A percentile compares a stretch with the other conserved stretches of the same genome.
phyloP scores from a whole-genome alignment of 768 basidiomycete genomes.

The Steccherinum ochraceum region DNA sequence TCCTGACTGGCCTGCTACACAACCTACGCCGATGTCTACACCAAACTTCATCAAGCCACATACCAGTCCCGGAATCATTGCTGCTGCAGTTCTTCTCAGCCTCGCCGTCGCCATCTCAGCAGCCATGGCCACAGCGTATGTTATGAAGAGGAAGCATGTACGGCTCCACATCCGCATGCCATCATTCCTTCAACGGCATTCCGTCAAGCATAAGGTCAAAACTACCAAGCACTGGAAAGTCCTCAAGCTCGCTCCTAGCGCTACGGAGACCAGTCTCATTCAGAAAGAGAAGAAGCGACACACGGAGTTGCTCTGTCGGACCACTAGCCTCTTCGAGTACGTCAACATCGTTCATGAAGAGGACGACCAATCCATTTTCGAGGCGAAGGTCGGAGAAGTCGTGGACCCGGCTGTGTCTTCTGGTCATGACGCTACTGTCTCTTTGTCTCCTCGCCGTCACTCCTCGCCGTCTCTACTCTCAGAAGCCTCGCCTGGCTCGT shows the following conservation, averaged over 20 bases:
- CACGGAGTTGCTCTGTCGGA: background rate
- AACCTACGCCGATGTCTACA: background rate
- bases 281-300: background rate
- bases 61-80: slow-evolving; percentile 7
- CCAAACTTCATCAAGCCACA: background rate
- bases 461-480: background rate
- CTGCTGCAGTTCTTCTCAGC: slow-evolving; percentile 2
- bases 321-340: background rate
- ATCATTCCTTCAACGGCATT: background rate
- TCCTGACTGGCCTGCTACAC: background rate
- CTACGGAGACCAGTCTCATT: background rate
- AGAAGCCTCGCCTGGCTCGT: background rate
- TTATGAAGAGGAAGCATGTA: background rate
- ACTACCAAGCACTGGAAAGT: background rate
- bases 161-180: background rate
- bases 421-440: background rate
- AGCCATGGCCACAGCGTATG: background rate
- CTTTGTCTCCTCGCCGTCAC: background rate
- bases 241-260: background rate
- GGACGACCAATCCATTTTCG: background rate
- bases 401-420: background rate
- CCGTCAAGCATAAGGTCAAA: background rate
- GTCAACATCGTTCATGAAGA: background rate
- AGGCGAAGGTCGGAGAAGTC: background rate
- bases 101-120: slow-evolving; percentile 1